Evolutionary conservation across 2,329 filamentous ascomycete genomes (phyloP).

Genomic region (Beauveria rudraprayagi): DNA sequence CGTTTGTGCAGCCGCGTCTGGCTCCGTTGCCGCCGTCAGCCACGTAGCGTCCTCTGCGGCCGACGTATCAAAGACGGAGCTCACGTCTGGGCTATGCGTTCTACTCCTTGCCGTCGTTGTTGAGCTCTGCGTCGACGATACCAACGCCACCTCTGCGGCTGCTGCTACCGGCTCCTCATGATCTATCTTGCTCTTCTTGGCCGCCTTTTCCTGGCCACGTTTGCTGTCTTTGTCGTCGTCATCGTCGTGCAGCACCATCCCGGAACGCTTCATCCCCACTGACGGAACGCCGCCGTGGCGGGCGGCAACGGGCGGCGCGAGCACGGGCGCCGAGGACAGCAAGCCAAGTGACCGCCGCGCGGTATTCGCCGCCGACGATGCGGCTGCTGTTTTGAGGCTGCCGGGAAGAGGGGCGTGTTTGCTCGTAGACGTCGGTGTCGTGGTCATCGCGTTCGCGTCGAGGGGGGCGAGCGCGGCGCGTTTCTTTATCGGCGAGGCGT

Average conservation of each 20-base stretch:
- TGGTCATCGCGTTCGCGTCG: slow-evolving; percentile 35
- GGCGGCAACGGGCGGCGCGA: not conserved
- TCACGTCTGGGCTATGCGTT: slow-evolving; percentile 33
- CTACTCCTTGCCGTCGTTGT: slow-evolving; percentile 10
- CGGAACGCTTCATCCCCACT: slow-evolving; percentile 23
- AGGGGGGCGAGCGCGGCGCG: slow-evolving; percentile 38
- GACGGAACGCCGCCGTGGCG: not conserved
- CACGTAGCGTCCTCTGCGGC: slow-evolving; percentile 36
- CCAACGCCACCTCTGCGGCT: too few relatives aligned
- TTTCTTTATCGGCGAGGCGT: slow-evolving; percentile 35
- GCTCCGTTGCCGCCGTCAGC: slow-evolving; percentile 42
- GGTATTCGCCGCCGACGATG: not conserved
- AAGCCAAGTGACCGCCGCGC: not conserved
- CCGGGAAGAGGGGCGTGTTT: not conserved
- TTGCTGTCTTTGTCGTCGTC: slow-evolving; percentile 6
- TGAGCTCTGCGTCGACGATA: slow-evolving; percentile 12
- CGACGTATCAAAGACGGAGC: slow-evolving; percentile 44
- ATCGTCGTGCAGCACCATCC: slow-evolving; percentile 11
- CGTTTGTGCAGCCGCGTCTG: not conserved
- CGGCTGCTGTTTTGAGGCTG: too few relatives aligned
- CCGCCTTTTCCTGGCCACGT: slow-evolving; percentile 14
- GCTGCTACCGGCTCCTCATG: not conserved
- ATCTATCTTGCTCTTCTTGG: slow-evolving; percentile 27
- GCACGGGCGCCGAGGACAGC: not conserved
- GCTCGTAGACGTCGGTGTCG: slow-evolving; percentile 21